phyloP scores from a whole-genome alignment of 2,329 filamentous ascomycete species.

The Curvularia spicifera region DNA sequence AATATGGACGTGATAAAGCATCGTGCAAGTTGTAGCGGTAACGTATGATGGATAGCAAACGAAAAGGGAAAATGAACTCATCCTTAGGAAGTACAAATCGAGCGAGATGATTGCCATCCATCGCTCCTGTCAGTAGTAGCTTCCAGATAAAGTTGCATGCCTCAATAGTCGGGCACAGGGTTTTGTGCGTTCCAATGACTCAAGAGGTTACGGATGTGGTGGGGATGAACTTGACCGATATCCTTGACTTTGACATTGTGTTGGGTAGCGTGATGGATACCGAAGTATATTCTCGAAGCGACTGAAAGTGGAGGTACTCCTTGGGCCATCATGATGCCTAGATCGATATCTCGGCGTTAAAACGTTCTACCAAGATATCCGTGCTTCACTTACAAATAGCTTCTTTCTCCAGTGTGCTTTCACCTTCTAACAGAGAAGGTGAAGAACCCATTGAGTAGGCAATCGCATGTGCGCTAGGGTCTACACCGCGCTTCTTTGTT shows the following conservation, averaged over 20 bases:
- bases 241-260: slow-evolving; percentile 53
- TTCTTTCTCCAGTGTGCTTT: slow-evolving; percentile 46
- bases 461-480: slow-evolving; percentile 45
- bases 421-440: slow-evolving; percentile 23
- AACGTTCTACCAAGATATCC: not conserved
- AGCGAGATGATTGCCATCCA: not conserved
- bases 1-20: not conserved
- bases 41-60: not conserved
- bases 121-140: not conserved
- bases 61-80: not conserved
- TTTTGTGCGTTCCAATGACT: slow-evolving; percentile 23
- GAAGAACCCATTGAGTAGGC: slow-evolving; percentile 33
- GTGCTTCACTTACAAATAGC: slow-evolving; percentile 32
- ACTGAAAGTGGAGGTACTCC: not conserved
- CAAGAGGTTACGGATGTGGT: slow-evolving; percentile 25
- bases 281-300: slow-evolving; percentile 37
- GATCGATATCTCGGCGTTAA: not conserved
- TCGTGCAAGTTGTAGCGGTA: not conserved
- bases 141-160: not conserved
- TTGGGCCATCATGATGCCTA: slow-evolving; percentile 25
- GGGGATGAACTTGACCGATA: slow-evolving; percentile 42
- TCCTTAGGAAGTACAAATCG: not conserved
- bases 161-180: not conserved
- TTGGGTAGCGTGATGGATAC: slow-evolving; percentile 52
- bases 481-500: slow-evolving; percentile 15